Evolutionary conservation across 1,284 basidiomycete genomes (phyloP).

Genomic region (Cryptococcus jaspeensis): DNA sequence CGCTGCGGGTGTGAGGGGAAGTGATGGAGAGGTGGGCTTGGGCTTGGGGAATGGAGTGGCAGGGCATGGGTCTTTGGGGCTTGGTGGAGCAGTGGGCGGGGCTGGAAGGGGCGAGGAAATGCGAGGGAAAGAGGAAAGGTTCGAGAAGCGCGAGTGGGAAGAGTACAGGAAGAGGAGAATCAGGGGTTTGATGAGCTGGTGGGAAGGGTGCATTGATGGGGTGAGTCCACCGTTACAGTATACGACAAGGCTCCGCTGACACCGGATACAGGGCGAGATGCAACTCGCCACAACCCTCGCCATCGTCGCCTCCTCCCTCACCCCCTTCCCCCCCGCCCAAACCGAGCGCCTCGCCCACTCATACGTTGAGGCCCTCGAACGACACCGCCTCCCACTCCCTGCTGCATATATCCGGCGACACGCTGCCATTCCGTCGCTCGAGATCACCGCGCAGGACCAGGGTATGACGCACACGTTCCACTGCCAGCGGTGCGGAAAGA

Average conservation of each 20-base stretch:
- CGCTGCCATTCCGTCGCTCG: slow-evolving; percentile 23
- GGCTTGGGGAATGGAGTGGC: no score
- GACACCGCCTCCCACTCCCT: slow-evolving; percentile 25
- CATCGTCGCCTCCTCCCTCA: slow-evolving; percentile 28
- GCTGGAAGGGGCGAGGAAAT: background rate
- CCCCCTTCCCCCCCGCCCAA: slow-evolving; percentile 32
- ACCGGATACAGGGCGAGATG: slow-evolving; percentile 34
- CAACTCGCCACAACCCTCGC: slow-evolving; percentile 38
- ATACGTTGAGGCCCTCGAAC: slow-evolving; percentile 43
- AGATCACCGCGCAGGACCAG: slow-evolving; percentile 30
- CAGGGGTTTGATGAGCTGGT: slow-evolving; percentile 33
- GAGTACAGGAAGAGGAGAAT: slow-evolving; percentile 26
- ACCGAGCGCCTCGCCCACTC: slow-evolving; percentile 35
- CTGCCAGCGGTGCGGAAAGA: slow-evolving; percentile 38
- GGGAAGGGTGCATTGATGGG: slow-evolving; percentile 41
- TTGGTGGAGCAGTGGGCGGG: no score
- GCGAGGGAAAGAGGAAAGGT: slow-evolving; percentile 10
- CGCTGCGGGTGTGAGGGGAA: no score
- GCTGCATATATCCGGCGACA: slow-evolving; percentile 38
- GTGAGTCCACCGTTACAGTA: slow-evolving; percentile 22
- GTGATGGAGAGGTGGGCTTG: no score
- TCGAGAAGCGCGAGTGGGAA: slow-evolving; percentile 15
- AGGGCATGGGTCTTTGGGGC: no score
- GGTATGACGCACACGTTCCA: slow-evolving; percentile 41
- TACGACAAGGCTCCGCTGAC: background rate